Conservation (phyloP, 345 rosid species). For the Syzygium jambos region DNA sequence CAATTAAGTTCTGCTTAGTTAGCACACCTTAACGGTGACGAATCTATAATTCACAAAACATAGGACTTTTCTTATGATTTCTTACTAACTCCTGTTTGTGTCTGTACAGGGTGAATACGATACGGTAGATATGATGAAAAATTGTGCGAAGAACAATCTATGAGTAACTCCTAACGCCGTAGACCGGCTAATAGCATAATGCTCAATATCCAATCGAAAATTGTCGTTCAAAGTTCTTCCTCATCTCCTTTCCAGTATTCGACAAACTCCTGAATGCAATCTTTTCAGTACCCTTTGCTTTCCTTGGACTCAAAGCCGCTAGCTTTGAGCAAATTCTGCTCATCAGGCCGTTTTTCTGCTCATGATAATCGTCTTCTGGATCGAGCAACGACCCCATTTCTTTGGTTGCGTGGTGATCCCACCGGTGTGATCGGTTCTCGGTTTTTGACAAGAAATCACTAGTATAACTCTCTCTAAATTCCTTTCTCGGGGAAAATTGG, state of each 20-base stretch:
- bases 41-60: background rate
- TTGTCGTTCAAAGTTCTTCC: constrained; percentile 20
- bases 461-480: background rate
- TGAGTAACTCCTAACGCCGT: background rate
- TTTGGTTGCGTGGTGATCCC: background rate
- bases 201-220: constrained; percentile 17
- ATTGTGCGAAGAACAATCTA: background rate
- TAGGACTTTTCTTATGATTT: background rate
- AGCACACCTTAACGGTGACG: background rate
- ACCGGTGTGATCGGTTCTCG: background rate
- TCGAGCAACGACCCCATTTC: background rate
- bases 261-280: constrained; percentile 11
- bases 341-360: constrained; percentile 2
- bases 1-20: background rate
- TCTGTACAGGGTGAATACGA: background rate
- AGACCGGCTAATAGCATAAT: background rate
- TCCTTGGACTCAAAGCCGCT: constrained; percentile 2
- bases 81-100: background rate
- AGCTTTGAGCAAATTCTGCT: constrained; percentile 26
- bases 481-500: background rate
- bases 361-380: background rate
- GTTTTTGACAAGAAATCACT: background rate
- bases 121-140: background rate
- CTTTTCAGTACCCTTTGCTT: background rate
- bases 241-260: constrained; percentile 1